Percentiles rank a stretch among this genome's conserved stretches.
These are phyloP conservation scores for Triangularia verruculosa DNA, from an alignment of 2,329 filamentous ascomycete species.

Conservation along the genomic window DNA sequence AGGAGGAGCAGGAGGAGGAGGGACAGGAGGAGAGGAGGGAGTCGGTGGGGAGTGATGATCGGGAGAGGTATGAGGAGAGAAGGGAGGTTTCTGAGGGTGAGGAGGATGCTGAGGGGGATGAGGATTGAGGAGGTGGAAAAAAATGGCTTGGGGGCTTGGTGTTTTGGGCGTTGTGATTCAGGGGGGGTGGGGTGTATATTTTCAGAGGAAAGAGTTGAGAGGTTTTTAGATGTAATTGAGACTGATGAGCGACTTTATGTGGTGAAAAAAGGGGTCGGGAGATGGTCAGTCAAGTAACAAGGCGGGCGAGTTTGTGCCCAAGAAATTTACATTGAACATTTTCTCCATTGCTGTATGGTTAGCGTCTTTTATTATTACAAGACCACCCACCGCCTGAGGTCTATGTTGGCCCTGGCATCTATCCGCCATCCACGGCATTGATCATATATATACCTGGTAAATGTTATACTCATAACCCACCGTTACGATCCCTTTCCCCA, in stretches of 20 bases:
- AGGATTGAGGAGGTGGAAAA: background rate
- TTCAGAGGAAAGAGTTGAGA: background rate
- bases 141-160: background rate
- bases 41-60: conserved; percentile 13
- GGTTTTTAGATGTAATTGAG: background rate
- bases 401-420: too few relatives aligned
- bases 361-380: too few relatives aligned
- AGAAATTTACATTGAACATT: too few relatives aligned
- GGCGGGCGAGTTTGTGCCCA: too few relatives aligned
- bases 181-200: background rate
- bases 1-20: conserved; percentile 24
- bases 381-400: too few relatives aligned
- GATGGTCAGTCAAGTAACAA: too few relatives aligned
- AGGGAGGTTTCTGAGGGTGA: background rate
- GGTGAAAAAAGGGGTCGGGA: too few relatives aligned
- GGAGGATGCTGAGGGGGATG: background rate
- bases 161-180: background rate
- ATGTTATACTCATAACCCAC: too few relatives aligned
- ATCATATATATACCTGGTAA: too few relatives aligned
- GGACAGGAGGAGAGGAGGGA: conserved; percentile 16
- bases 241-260: background rate
- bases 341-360: too few relatives aligned
- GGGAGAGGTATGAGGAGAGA: background rate
- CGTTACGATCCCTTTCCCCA: too few relatives aligned
- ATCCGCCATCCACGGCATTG: too few relatives aligned